Percentiles rank a stretch among this genome's conserved stretches.
These are phyloP conservation scores for Eucalyptus caleyi DNA, from an alignment of 345 rosid species.

Conservation along the genomic window DNA sequence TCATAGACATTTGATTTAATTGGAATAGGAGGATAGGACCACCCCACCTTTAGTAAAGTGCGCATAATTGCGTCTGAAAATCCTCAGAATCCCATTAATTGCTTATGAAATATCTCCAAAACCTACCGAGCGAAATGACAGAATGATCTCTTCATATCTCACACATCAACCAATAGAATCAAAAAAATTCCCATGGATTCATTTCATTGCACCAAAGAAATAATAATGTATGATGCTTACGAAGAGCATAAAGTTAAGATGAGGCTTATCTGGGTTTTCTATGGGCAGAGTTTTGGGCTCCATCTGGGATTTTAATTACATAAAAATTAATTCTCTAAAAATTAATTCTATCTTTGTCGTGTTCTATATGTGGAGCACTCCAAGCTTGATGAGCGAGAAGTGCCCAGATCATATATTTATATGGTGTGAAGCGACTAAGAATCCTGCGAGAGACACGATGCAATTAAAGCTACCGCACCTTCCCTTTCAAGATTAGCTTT, in stretches of 20 bases:
- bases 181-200: not conserved
- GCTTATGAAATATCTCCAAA: not conserved
- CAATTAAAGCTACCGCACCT: not conserved
- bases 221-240: not conserved
- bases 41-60: not conserved
- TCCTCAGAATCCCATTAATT: constrained; percentile 2
- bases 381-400: not conserved
- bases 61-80: constrained; percentile 9
- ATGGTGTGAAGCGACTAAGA: not conserved
- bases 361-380: not conserved
- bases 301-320: not conserved
- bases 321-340: not conserved
- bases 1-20: not conserved
- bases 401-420: not conserved
- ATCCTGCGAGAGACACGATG: not conserved
- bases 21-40: not conserved
- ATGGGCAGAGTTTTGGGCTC: not conserved
- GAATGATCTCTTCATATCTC: not conserved
- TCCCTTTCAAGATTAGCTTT: not conserved
- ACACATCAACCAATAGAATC: not conserved
- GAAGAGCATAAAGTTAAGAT: not conserved
- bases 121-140: not conserved
- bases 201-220: not conserved
- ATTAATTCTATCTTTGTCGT: not conserved
- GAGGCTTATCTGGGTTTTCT: not conserved